Base-by-base conservation (phyloP, 768 basidiomycete genomes). In the Pulveroboletus sp. region DNA sequence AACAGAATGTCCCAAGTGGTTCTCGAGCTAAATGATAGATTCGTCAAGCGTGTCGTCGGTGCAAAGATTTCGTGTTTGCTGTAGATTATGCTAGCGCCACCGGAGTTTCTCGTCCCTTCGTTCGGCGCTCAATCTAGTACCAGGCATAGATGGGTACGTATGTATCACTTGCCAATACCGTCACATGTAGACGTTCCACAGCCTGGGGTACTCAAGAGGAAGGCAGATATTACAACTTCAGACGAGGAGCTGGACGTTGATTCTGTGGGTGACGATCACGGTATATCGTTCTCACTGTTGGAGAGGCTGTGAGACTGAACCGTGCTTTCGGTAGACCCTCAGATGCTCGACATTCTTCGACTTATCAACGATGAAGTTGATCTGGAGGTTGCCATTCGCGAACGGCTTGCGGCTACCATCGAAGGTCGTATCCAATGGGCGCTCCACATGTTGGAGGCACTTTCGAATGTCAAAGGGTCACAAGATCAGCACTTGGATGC, bases 371-470 rank as follows among this genome's bases (percentile, higher is more conserved):
- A 78, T 35, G 77, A 78, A 50, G 47, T 78, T 2, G 66, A 71
- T 54, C 57, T 76, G 33, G 76, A 78, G 50, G 67, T 79, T 17
- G 61, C 70, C 17, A 56, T 78, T 17, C 68, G 75, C 35, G 57
- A 71, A 48, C 68, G 75, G 18, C 62, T 78, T 39, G 63, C 64
- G 10, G 66, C 65, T n/a, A 72, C 74, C 9, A 62, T 75, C 2
- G 65, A 74, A 48, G 72, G 75, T 18, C 70, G 77, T 26, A 66
- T 79, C 14, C 69, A 71, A 35, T 78, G 76, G 76, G 75, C 74
- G 5, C 57, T 73, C 31, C 57, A 70, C n/a, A 57, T 76, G 51
- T 63, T 73, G 54, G 62, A 71, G 13, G 61, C 71, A 13, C 54
- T 76, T 14, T 43, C 64, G 28, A 61, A 50, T 6, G 53, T 42